Conservation (phyloP, 2,329 filamentous ascomycete species). For the Endothia cerciana region DNA sequence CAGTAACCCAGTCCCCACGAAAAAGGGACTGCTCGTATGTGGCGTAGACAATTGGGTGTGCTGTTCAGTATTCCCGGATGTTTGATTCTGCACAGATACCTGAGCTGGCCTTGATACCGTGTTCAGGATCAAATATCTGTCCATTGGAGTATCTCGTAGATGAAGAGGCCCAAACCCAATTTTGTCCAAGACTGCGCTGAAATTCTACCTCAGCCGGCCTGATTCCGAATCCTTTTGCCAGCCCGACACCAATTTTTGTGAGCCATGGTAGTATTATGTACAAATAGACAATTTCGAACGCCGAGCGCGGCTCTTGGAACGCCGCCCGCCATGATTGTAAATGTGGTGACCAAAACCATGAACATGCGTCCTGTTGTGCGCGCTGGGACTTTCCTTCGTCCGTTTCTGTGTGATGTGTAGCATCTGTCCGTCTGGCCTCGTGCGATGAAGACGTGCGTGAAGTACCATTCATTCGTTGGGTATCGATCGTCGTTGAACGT, state of each 20-base stretch:
- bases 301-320: slow-evolving; percentile 6
- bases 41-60: not conserved
- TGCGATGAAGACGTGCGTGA: too few relatives aligned
- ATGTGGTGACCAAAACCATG: not conserved
- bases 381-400: not conserved
- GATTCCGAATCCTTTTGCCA: not conserved
- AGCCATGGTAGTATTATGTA: not conserved
- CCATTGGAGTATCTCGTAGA: not conserved
- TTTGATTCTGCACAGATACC: not conserved
- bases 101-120: not conserved
- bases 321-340: slow-evolving; percentile 16
- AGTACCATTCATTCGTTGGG: not conserved
- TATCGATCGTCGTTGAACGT: not conserved
- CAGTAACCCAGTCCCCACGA: not conserved
- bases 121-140: not conserved
- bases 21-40: not conserved
- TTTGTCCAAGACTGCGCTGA: not conserved
- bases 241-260: not conserved
- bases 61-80: not conserved
- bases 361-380: not conserved
- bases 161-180: not conserved
- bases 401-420: not conserved
- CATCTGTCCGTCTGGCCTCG: not conserved
- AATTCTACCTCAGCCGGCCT: not conserved
- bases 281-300: not conserved